phyloP scores from a whole-genome alignment of 192 early-diverging fungal genomes.

The Umbelopsis vinacea region DNA sequence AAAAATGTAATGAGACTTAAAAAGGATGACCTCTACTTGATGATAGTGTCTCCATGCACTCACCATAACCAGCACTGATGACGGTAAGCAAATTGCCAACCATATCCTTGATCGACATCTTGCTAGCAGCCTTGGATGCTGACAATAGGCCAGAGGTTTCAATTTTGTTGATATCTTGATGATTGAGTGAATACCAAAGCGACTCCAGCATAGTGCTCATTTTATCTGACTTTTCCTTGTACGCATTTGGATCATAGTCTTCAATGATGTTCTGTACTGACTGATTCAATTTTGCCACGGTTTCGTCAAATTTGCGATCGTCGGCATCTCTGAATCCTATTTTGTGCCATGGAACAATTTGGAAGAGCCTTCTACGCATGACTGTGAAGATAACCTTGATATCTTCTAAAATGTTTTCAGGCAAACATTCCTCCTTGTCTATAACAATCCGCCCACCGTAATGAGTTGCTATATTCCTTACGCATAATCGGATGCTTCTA shows the following conservation, averaged over 20 bases:
- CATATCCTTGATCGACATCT: slow-evolving; percentile 14
- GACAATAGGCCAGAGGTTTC: not conserved
- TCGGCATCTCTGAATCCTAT: not conserved
- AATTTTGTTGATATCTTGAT: not conserved
- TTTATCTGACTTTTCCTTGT: slow-evolving; percentile 1
- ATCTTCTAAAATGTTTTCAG: slow-evolving; percentile 1
- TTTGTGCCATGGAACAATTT: not conserved
- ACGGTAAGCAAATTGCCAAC: slow-evolving; percentile 17
- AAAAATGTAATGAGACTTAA: no score
- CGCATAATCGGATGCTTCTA: not conserved
- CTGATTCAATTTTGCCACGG: not conserved
- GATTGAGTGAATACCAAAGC: slow-evolving; percentile 12
- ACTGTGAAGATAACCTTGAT: slow-evolving; percentile 3
- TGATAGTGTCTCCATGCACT: not conserved
- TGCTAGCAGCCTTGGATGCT: slow-evolving; percentile 16
- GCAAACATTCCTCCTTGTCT: slow-evolving; percentile 18
- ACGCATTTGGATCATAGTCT: slow-evolving; percentile 4
- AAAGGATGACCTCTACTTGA: not conserved
- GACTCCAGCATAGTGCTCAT: slow-evolving; percentile 28
- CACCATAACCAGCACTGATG: slow-evolving; percentile 28
- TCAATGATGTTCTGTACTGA: not conserved
- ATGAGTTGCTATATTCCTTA: not conserved
- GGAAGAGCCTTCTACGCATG: not conserved
- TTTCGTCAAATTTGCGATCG: slow-evolving; percentile 8
- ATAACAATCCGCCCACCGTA: not conserved